Evolutionary conservation across 805 yeast genomes (phyloP).

Genomic region (Crinitomyces ghanaensis): DNA sequence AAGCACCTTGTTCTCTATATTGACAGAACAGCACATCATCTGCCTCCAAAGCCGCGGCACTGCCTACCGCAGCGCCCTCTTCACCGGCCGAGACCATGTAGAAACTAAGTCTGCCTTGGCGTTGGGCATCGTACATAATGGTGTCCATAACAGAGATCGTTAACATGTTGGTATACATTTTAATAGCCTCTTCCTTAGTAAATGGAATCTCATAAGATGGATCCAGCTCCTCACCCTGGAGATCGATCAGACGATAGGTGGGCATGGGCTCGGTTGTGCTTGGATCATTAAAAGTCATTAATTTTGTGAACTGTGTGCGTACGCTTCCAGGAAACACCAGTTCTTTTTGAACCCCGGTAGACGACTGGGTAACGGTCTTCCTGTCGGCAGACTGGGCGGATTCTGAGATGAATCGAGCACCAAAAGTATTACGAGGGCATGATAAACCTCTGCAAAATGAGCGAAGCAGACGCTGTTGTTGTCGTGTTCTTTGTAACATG

Average conservation of each 20-base stretch:
- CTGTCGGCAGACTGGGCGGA: neutral
- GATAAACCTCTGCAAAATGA: too few species aligned
- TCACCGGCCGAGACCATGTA: constrained; percentile 29
- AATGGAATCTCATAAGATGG: constrained; percentile 16
- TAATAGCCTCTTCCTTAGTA: constrained; percentile 15
- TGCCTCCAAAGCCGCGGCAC: constrained; percentile 22
- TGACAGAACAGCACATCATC: constrained; percentile 24
- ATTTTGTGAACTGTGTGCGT: constrained; percentile 14
- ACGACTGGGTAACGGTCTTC: constrained; percentile 16
- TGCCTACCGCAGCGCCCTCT: constrained; percentile 26
- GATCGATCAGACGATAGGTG: constrained; percentile 21
- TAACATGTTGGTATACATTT: constrained; percentile 25
- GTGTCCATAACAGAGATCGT: constrained; percentile 23
- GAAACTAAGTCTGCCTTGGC: constrained; percentile 26
- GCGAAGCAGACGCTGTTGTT: too few species aligned
- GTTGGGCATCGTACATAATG: constrained; percentile 27
- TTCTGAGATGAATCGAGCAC: neutral
- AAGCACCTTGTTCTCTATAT: constrained; percentile 26
- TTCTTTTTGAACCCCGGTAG: constrained; percentile 14
- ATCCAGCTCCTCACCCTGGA: constrained; percentile 21
- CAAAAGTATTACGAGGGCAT: too few species aligned
- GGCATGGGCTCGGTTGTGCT: constrained; percentile 12
- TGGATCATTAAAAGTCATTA: constrained; percentile 15
- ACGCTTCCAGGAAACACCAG: constrained; percentile 22
- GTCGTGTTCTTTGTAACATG: too few species aligned